Evolutionary conservation across 2,329 filamentous ascomycete genomes (phyloP).

Genomic region (Penicillium janthinellum): DNA sequence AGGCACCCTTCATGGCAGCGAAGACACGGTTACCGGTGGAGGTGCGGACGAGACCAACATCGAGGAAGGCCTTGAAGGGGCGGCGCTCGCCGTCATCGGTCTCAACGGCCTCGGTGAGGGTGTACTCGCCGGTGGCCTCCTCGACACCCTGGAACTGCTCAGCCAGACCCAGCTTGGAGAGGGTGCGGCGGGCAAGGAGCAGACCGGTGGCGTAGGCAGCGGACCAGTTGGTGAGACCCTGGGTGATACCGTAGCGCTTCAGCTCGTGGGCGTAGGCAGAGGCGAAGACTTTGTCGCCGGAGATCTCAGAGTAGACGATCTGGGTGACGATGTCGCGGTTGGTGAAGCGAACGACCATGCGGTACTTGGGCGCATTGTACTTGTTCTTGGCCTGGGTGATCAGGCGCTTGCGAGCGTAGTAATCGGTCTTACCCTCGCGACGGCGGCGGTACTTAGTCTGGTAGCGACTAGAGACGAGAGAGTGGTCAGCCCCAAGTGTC

Average conservation of each 20-base stretch:
- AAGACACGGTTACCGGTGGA: slow-evolving; percentile 99
- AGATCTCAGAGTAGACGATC: slow-evolving; percentile 95
- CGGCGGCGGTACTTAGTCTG: slow-evolving; percentile 99
- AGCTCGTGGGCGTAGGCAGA: slow-evolving; percentile 97
- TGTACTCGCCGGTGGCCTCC: slow-evolving; percentile 95
- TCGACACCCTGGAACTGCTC: slow-evolving; percentile 93
- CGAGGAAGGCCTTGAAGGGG: slow-evolving; percentile 98
- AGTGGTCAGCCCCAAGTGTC: slow-evolving; percentile 15
- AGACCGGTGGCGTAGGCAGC: slow-evolving; percentile 96
- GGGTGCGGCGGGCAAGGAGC: slow-evolving; percentile 91
- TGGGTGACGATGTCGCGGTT: slow-evolving; percentile 99
- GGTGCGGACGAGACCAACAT: slow-evolving; percentile 95
- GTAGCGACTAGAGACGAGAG: slow-evolving; percentile 70
- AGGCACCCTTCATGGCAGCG: slow-evolving; percentile 99
- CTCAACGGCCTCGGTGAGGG: slow-evolving; percentile 91
- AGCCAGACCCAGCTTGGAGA: slow-evolving; percentile 95
- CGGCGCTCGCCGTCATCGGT: slow-evolving; percentile 83
- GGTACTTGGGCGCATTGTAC: slow-evolving; percentile 99
- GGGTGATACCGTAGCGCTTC: slow-evolving; percentile 93
- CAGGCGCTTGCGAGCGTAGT: slow-evolving; percentile 99
- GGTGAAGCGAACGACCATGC: slow-evolving; percentile 98
- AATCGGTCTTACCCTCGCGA: slow-evolving; percentile 96
- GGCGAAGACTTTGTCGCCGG: slow-evolving; percentile 94
- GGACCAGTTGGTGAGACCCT: slow-evolving; percentile 99
- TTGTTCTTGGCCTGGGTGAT: slow-evolving; percentile 99